Evolutionary conservation across 148 eudicot species (phyloP), one percentile per base, ranked within the genome.

Genomic region (Nepenthes gracilis): DNA sequence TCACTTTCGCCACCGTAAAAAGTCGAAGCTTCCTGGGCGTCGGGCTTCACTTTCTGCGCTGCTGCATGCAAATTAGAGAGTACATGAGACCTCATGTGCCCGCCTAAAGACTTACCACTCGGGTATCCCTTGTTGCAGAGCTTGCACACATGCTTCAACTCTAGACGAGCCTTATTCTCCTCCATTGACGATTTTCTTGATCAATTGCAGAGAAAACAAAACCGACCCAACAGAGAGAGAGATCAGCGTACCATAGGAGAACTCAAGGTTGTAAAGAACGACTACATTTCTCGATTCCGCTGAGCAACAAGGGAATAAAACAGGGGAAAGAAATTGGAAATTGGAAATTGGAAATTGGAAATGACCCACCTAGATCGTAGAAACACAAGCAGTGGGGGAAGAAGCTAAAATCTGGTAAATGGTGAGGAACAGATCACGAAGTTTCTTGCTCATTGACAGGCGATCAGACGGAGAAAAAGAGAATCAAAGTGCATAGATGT

Each of bases 41-140:
- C 65, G 33, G 61, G 36, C 62, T 68, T 77, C 50, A 68, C 12
- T 43, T 74, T 74, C n/a, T 79, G 72, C 36, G 59, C 80, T 43
- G 76, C 58, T 72, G 58, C 80, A 71, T 73, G 70, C 53, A 81
- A 68, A 67, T 78, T 78, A n/a, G 81, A 76, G 33, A 76, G 69
- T 1, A 73, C 77, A 73, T 85, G 89, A 72, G 87, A 81, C 83
- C 89, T 85, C 80, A 79, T 83, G 67, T 81, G 88, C 43, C 88
- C 91, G 3, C 88, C 96, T 50, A 89, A 64, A n/a, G 90, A 80
- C 67, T 83, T 83, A 23, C 90, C 94, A 78, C 82, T 77, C 50
- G 87, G 85, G 71, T 55, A 87, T 47, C 68, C 71, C 60, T 80
- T 84, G 67, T 67, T 61, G 53, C 95, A 87, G 8, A 78, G 72